Evolutionary conservation across 371 early-diverging fungal species (phyloP).

Genomic region (Mortierella sp.): DNA sequence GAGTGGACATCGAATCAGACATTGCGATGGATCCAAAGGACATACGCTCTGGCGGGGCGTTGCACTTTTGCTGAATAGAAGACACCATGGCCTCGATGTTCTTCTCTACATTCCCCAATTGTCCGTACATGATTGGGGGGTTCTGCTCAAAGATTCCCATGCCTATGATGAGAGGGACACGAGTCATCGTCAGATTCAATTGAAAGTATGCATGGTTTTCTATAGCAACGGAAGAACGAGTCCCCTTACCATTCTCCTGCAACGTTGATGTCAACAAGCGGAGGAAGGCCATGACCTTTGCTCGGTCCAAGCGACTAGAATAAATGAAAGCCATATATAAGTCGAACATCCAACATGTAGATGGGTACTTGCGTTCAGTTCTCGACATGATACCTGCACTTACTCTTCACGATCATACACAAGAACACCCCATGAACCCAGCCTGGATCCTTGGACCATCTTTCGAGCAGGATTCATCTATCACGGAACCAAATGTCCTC

Average conservation of each 20-base stretch:
- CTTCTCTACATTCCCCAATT: constrained; percentile 7
- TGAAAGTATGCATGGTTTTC: background rate
- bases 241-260: constrained; percentile 37
- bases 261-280: constrained; percentile 46
- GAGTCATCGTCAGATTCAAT: too few species aligned
- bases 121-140: constrained; percentile 22
- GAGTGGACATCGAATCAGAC: too few species aligned
- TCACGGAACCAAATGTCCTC: background rate
- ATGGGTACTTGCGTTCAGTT: too few species aligned
- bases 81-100: constrained; percentile 13
- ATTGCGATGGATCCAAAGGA: background rate
- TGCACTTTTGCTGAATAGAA: constrained; percentile 1
- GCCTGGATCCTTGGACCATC: constrained; percentile 63
- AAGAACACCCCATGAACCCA: constrained; percentile 75
- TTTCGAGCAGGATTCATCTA: constrained; percentile 68
- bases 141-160: constrained; percentile 11
- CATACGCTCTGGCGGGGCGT: constrained; percentile 21
- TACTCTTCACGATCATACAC: constrained; percentile 51
- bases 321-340: background rate
- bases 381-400: constrained; percentile 3
- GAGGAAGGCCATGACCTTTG: constrained; percentile 52
- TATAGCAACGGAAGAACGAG: background rate
- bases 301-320: constrained; percentile 2
- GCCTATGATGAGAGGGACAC: constrained; percentile 6
- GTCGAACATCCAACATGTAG: background rate